Base-by-base conservation (phyloP, 192 early-diverging fungal species). In the Entomortierella lignicola region DNA sequence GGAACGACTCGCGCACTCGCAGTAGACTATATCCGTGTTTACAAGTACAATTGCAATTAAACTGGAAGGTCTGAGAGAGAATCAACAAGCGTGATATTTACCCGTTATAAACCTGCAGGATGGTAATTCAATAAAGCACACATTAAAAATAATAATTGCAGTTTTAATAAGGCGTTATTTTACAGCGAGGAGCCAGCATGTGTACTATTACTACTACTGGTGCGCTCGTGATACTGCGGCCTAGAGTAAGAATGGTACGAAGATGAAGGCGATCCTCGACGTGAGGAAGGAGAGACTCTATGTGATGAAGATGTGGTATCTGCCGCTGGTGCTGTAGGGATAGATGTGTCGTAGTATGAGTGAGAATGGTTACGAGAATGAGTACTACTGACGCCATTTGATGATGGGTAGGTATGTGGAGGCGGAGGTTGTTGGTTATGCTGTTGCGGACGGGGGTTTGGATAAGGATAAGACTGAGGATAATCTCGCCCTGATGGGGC, bases 1-100 rank as follows among this genome's bases (percentile, higher is more conserved):
- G 82, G 74, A 31, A 65, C 82, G 23, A 70, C 77, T 43, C 64
- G 77, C 17, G 85, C 85, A 8, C 61, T 86, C 6, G 85, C 85
- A 15, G 68, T 86, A 25, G 81, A 86, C 44, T 86, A 79, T 52
- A 60, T 79, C 42, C 66, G 74, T 39, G 67, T 70, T 26, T 79
- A 70, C 32, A 69, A 65, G 18, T 41, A 79, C 54, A 31, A 65
- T 23, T 79, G 74, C 48, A 12, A 47, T 47, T 47, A 47, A 47
- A 47, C 20, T 15, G 15, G n/a, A 47, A 47, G 44, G 17, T 48
- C 10, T n/a, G 21, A 52, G 29, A 37, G n/a, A 63, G 31, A 48
- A 48, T 61, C 25, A 72, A 69, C 6, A 68, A 83, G 61, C 44
- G 20, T 3, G 20, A 20, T 47, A 47, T 47, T 20, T 20, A 12